phyloP scores from a whole-genome alignment of 2,329 filamentous ascomycete species.

The Colletotrichum tamarilloi region DNA sequence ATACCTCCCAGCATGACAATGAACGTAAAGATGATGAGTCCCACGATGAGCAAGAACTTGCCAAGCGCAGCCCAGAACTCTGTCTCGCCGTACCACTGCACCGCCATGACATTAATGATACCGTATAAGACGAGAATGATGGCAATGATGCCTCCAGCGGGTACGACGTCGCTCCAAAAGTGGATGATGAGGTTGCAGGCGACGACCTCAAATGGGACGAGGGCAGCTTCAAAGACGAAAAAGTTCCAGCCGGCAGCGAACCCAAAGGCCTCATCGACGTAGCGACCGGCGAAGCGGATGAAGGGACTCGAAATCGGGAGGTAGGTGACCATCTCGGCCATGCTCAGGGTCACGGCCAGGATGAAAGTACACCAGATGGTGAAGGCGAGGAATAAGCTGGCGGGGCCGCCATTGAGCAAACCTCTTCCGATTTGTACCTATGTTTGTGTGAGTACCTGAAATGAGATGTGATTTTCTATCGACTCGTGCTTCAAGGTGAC shows the following conservation, averaged over 20 bases:
- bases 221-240: conserved; percentile 75
- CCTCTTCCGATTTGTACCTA: conserved; percentile 67
- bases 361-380: conserved; percentile 71
- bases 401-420: conserved; percentile 69
- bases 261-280: conserved; percentile 80
- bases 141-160: conserved; percentile 70
- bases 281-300: conserved; percentile 80
- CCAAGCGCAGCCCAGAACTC: conserved; percentile 81
- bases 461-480: not conserved
- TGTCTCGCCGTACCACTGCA: conserved; percentile 80
- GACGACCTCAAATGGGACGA: conserved; percentile 76
- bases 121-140: conserved; percentile 60
- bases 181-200: conserved; percentile 72
- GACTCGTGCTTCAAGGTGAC: not conserved
- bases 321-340: conserved; percentile 83
- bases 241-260: conserved; percentile 81
- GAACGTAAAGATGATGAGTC: conserved; percentile 81
- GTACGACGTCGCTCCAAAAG: conserved; percentile 71
- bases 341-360: conserved; percentile 68
- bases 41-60: conserved; percentile 78
- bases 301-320: conserved; percentile 82
- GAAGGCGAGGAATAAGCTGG: conserved; percentile 68
- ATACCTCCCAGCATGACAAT: conserved; percentile 79
- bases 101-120: conserved; percentile 76
- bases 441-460: conserved; percentile 26